These are phyloP conservation scores for Rhizophora mangle DNA, from an alignment of 345 rosid species.

Conservation along the genomic window DNA sequence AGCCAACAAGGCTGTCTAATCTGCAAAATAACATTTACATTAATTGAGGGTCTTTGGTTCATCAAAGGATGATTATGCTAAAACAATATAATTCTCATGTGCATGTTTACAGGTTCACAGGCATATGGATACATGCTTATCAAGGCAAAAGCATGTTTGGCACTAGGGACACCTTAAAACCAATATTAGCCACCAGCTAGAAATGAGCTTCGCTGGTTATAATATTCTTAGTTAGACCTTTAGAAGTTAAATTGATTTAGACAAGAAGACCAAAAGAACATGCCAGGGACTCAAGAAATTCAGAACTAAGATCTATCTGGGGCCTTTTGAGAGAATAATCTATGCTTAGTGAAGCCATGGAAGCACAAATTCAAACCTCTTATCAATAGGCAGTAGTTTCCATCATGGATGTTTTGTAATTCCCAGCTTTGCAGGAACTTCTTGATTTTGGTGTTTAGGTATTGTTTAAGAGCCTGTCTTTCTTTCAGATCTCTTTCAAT, in stretches of 20 bases:
- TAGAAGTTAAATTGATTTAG: background rate
- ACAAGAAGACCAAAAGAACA: background rate
- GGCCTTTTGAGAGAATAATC: no score
- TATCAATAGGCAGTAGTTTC: no score
- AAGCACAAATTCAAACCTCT: no score
- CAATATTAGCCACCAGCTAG: background rate
- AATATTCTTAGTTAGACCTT: background rate
- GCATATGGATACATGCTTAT: background rate
- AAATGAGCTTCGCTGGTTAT: background rate
- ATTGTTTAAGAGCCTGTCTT: no score
- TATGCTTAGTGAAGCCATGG: no score
- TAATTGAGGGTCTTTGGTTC: conserved; percentile 6
- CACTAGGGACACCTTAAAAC: no score
- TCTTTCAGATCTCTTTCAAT: no score
- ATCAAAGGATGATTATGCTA: background rate
- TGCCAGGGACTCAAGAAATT: no score
- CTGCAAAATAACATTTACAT: conserved; percentile 39
- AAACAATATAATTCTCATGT: background rate
- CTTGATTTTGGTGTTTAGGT: no score
- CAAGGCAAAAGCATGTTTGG: background rate
- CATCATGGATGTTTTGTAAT: no score
- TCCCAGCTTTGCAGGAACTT: no score
- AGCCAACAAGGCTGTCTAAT: conserved; percentile 88
- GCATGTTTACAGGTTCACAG: background rate
- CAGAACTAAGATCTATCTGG: no score